Conservation (phyloP, 129 eudicot genomes). For the Flaveria brownii region DNA sequence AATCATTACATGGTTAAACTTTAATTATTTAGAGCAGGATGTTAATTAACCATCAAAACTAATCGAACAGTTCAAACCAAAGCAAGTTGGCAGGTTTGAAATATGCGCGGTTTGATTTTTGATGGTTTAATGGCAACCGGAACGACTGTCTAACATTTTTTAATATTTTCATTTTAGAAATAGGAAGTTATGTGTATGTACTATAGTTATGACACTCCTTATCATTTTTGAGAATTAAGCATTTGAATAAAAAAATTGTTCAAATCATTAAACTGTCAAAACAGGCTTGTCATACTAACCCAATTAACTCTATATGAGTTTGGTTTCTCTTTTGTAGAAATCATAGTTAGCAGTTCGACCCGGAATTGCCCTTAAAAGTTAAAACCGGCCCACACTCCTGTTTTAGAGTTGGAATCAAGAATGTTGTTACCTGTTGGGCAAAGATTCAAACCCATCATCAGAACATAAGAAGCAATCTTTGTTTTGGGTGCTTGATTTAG, state of each 20-base stretch:
- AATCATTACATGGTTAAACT: background rate
- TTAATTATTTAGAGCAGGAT: background rate
- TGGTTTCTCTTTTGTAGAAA: background rate
- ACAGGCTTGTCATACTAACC: background rate
- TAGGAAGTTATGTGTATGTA: too few species aligned
- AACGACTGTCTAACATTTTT: too few species aligned
- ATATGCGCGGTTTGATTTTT: too few species aligned
- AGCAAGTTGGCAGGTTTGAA: background rate
- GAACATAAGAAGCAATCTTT: conserved; percentile 72
- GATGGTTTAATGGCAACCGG: too few species aligned
- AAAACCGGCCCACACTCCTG: background rate
- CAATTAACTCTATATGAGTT: background rate
- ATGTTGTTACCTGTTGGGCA: conserved; percentile 58
- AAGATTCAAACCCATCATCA: conserved; percentile 51
- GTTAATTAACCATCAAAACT: background rate
- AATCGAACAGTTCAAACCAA: background rate
- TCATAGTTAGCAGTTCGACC: too few species aligned
- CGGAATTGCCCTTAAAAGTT: too few species aligned
- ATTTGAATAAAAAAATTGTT: too few species aligned
- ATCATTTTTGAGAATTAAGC: too few species aligned
- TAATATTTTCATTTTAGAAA: too few species aligned
- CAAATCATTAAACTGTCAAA: background rate
- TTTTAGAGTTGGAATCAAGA: background rate
- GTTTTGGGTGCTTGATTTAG: conserved; percentile 50
- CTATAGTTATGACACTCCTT: too few species aligned